Percentiles rank a stretch among this genome's conserved stretches.
These are phyloP conservation scores for Thermochaetoides thermophila DNA, from an alignment of 495 filamentous ascomycete genomes.

Conservation along the genomic window DNA sequence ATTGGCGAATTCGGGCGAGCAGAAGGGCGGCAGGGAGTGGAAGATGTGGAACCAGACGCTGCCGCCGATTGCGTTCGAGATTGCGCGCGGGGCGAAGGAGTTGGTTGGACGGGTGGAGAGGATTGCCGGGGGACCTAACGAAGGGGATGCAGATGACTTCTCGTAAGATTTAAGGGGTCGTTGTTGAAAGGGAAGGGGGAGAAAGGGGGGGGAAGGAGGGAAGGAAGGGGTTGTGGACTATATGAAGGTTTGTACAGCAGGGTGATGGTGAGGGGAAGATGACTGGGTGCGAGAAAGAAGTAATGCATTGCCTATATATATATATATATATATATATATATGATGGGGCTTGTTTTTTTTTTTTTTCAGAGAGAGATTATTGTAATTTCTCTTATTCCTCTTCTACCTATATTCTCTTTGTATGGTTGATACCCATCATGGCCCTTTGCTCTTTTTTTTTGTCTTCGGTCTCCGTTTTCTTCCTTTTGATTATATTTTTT, in stretches of 20 bases:
- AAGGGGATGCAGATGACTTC: constrained; percentile 29
- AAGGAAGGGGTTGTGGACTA: no score
- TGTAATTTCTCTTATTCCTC: not conserved
- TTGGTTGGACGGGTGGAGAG: constrained; percentile 36
- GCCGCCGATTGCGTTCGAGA: constrained; percentile 76
- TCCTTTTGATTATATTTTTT: no score
- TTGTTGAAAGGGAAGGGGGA: not conserved
- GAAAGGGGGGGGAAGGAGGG: not conserved
- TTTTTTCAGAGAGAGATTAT: not conserved
- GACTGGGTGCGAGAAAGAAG: no score
- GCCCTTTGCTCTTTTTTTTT: constrained; percentile 4
- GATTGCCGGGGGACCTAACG: no score
- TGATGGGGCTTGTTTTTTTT: no score
- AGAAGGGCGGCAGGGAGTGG: constrained; percentile 34
- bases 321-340: no score
- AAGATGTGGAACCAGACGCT: constrained; percentile 54
- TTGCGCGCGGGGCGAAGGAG: constrained; percentile 71
- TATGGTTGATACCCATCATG: constrained; percentile 22
- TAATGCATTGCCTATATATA: no score
- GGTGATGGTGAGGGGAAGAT: no score
- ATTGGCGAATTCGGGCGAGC: constrained; percentile 30
- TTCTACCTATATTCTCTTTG: no score
- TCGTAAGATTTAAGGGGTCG: constrained; percentile 14
- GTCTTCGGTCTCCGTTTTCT: not conserved
- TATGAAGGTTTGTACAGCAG: no score